phyloP scores from a whole-genome alignment of 768 basidiomycete genomes.

The Tylopilus cervinicoccineus region DNA sequence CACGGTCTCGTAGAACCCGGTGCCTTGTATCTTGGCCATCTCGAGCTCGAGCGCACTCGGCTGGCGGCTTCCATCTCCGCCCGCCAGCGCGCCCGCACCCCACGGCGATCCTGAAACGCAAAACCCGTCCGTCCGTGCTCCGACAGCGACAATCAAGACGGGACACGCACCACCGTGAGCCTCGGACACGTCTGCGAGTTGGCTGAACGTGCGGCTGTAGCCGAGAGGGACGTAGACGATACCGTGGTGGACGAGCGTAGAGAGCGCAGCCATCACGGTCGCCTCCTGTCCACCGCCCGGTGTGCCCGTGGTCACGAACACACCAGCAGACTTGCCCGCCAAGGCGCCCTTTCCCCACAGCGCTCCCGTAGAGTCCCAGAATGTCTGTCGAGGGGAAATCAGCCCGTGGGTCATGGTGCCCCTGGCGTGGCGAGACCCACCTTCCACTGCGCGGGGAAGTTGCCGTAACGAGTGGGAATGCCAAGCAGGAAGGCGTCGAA shows the following conservation, averaged over 20 bases:
- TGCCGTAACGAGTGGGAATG: slow-evolving; percentile 43
- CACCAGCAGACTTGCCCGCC: slow-evolving; percentile 69
- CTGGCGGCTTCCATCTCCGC: slow-evolving; percentile 42
- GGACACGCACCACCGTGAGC: slow-evolving; percentile 52
- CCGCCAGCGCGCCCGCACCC: slow-evolving; percentile 68
- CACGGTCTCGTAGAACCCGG: slow-evolving; percentile 46
- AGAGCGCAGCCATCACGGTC: slow-evolving; percentile 48
- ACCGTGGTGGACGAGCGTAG: slow-evolving; percentile 69
- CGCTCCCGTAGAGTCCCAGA: slow-evolving; percentile 73
- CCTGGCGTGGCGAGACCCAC: slow-evolving; percentile 31
- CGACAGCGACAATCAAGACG: not conserved
- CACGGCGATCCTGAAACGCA: slow-evolving; percentile 59
- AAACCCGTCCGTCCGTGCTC: not conserved
- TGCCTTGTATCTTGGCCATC: slow-evolving; percentile 50
- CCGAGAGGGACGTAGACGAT: slow-evolving; percentile 71
- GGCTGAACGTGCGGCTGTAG: slow-evolving; percentile 45
- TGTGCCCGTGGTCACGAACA: slow-evolving; percentile 68
- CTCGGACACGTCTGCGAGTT: slow-evolving; percentile 42
- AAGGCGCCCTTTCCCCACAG: slow-evolving; percentile 61
- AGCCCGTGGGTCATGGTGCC: not conserved
- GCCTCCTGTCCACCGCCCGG: slow-evolving; percentile 76
- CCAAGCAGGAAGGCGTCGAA: slow-evolving; percentile 43
- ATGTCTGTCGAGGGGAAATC: slow-evolving; percentile 38
- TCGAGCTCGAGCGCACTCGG: slow-evolving; percentile 49
- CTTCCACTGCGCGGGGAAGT: slow-evolving; percentile 56